Evolutionary conservation across 2,329 filamentous ascomycete genomes (phyloP), one percentile per base, ranked within the genome.

Genomic region (Beauveria pseudobassiana): DNA sequence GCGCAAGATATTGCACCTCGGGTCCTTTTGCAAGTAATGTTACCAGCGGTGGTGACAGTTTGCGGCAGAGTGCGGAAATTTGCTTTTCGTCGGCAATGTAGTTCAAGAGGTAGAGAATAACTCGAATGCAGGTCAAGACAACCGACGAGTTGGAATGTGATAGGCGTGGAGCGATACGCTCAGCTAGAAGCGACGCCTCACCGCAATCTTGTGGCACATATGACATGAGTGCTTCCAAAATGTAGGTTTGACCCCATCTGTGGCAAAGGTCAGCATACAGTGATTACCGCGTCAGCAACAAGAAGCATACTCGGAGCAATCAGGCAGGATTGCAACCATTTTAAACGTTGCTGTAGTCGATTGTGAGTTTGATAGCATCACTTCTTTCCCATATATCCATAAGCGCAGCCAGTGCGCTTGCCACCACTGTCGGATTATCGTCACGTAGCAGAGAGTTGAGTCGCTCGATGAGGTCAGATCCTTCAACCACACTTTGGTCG

Each of bases 331-430:
- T 49, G 95, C 92, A 42, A 98, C 92, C 80, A 99, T 95, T 77
- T 99, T 99, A 57, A 28, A 95, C 95, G 76, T 96, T 99, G 65
- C 87, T 86, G 73, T 99, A 98, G 76, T 99, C 95, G 69, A 99
- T 97, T 3, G 95, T 98, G 65, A 99, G 86, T 73, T 96, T 97
- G 75, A 99, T 99, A 63, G 90, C 91, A 74, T 98, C 93, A 72
- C 93, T 98, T 63, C 93, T 84, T 74, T 98, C 95, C 95, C 95
- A 99, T 55, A 99, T 98, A 74, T 99, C 95, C 85, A 96, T 95
- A 70, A 99, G 75, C 42, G 90, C 83, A 28, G 95, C 93, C 65
- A 99, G 77, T 7, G 96, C 93, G 72, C 93, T 97, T 12, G 95
- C 93, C 24, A 99, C 93, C 3, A 99, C 95, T 0, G 95, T 99